Conservation (phyloP, 371 early-diverging fungal species). For the Mortierella sp. region DNA sequence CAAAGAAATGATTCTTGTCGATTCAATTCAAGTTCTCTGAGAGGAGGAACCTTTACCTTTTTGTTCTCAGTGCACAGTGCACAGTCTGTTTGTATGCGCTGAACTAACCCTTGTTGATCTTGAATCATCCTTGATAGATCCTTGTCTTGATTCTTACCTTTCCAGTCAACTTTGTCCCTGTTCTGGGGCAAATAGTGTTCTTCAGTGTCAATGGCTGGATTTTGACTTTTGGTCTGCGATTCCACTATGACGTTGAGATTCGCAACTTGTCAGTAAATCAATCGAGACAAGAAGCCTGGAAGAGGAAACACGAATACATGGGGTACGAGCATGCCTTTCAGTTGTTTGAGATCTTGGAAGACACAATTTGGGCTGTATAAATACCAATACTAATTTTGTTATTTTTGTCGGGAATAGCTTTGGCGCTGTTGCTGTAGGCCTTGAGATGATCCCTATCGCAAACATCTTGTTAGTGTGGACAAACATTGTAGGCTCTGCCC, state of each 20-base stretch:
- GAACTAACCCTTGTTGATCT: background rate
- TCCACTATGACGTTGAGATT: constrained; percentile 41
- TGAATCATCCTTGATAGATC: constrained; percentile 22
- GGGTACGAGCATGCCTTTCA: constrained; percentile 13
- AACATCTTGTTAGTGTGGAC: constrained; percentile 82
- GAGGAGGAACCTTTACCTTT: background rate
- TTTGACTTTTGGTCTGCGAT: constrained; percentile 41
- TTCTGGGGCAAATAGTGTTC: constrained; percentile 41
- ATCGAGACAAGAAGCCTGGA: constrained; percentile 41
- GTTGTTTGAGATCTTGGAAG: background rate
- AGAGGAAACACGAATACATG: constrained; percentile 24
- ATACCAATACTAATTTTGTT: background rate
- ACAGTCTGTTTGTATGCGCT: background rate
- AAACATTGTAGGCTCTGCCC: constrained; percentile 80
- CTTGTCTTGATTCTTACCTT: constrained; percentile 43
- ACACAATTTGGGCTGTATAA: too few relatives aligned
- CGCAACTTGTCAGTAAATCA: constrained; percentile 35
- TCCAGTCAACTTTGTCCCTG: constrained; percentile 46
- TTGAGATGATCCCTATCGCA: constrained; percentile 77
- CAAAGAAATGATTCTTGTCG: background rate
- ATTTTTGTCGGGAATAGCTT: constrained; percentile 54
- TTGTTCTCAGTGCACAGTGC: constrained; percentile 1
- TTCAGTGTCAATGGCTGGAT: constrained; percentile 43
- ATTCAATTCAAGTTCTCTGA: background rate
- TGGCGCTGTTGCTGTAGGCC: constrained; percentile 72